A percentile compares a stretch with the other conserved stretches of the same genome.
phyloP scores from a whole-genome alignment of 495 filamentous ascomycete genomes.

The Podospora bellae-mahoneyi region DNA sequence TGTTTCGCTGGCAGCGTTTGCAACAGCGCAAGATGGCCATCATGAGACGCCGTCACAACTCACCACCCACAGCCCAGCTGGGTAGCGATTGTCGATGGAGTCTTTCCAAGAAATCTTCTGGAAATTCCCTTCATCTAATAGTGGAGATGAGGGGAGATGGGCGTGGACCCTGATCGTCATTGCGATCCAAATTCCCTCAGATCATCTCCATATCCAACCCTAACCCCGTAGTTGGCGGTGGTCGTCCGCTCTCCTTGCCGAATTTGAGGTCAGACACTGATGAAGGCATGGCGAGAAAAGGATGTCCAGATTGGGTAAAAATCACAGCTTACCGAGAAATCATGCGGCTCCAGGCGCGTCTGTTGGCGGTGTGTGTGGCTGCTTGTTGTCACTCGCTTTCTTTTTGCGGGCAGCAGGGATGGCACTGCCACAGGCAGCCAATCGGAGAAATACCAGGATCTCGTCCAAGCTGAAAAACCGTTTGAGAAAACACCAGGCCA shows the following conservation, averaged over 20 bases:
- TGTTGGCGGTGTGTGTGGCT: neutral
- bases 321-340: neutral
- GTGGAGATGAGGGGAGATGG: neutral
- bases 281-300: neutral
- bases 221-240: neutral
- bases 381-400: neutral
- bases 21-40: neutral
- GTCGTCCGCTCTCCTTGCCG: neutral
- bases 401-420: neutral
- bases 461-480: slow-evolving; percentile 9
- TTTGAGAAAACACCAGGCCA: slow-evolving; percentile 7
- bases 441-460: neutral
- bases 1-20: neutral
- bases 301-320: neutral
- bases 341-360: neutral
- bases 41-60: neutral
- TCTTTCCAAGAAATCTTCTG: neutral
- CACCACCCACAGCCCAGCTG: neutral
- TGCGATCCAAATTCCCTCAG: neutral
- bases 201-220: neutral
- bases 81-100: neutral
- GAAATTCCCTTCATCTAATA: neutral
- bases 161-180: neutral
- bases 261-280: neutral
- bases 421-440: neutral